Evolutionary conservation across 1,284 basidiomycete genomes (phyloP).

Genomic region (Vanrija sp.): DNA sequence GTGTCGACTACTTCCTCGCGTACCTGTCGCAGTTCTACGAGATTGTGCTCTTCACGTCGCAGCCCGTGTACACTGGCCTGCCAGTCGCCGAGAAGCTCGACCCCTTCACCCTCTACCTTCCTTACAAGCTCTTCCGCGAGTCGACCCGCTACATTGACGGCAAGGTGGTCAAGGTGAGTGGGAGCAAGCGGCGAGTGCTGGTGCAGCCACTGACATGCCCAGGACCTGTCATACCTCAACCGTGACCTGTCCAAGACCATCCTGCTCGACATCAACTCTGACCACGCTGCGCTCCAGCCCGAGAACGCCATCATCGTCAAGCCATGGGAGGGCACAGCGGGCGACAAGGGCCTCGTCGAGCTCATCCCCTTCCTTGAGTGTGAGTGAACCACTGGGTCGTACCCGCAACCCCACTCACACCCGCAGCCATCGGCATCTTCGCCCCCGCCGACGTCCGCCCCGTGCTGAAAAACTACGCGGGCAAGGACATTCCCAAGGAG

Average conservation of each 20-base stretch:
- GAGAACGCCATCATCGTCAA: conserved; percentile 84
- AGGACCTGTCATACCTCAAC: conserved; percentile 83
- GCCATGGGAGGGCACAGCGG: conserved; percentile 79
- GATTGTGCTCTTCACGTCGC: conserved; percentile 91
- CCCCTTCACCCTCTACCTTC: conserved; percentile 83
- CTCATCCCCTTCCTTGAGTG: conserved; percentile 97
- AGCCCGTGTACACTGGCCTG: conserved; percentile 80
- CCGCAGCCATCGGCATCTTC: conserved; percentile 82
- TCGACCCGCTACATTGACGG: conserved; percentile 74
- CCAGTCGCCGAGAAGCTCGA: conserved; percentile 94
- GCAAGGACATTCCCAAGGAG: conserved; percentile 82
- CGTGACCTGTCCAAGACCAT: conserved; percentile 89
- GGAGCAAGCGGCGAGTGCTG: conserved; percentile 47
- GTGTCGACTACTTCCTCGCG: conserved; percentile 94
- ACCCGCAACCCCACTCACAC: neutral
- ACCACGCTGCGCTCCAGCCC: conserved; percentile 73
- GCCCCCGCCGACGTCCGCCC: conserved; percentile 79
- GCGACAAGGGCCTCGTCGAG: conserved; percentile 75
- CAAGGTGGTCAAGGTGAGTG: conserved; percentile 63
- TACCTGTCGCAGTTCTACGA: conserved; percentile 98
- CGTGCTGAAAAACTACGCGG: conserved; percentile 76
- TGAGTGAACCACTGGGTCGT: conserved; percentile 50
- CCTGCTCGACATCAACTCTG: conserved; percentile 76
- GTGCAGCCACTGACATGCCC: conserved; percentile 45
- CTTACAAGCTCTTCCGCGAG: conserved; percentile 87